Conservation (phyloP, 2,329 filamentous ascomycete species). For the Neofusicoccum cordaticola region DNA sequence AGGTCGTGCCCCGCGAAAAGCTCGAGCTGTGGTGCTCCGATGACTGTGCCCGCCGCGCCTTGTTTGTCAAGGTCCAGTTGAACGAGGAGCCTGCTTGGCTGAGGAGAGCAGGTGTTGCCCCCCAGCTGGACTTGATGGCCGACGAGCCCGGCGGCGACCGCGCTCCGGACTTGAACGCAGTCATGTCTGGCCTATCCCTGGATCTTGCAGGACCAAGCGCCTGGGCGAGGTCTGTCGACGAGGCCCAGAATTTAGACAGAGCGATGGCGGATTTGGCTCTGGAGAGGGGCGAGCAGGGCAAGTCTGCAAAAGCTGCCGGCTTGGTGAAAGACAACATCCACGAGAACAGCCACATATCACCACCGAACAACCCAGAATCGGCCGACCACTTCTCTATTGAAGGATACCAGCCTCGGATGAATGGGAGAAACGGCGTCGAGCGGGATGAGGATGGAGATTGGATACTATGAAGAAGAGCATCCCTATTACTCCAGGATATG, state of each 20-base stretch:
- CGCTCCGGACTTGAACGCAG: neutral
- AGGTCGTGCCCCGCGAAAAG: constrained; percentile 68
- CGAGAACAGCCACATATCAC: constrained; percentile 25
- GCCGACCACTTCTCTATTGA: constrained; percentile 35
- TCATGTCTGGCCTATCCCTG: constrained; percentile 6
- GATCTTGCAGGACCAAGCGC: neutral
- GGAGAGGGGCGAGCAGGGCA: constrained; percentile 42
- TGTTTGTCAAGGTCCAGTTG: constrained; percentile 87
- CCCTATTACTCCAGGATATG: neutral
- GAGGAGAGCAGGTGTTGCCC: constrained; percentile 53
- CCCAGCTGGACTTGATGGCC: constrained; percentile 35
- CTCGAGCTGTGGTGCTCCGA: constrained; percentile 85
- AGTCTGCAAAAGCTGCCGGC: constrained; percentile 27
- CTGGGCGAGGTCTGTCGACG: neutral
- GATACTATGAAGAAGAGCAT: neutral
- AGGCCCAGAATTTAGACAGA: constrained; percentile 23
- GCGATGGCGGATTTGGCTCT: constrained; percentile 40
- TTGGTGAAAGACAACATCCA: constrained; percentile 32
- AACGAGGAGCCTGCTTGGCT: constrained; percentile 84
- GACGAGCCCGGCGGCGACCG: neutral
- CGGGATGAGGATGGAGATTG: constrained; percentile 16
- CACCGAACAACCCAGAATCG: constrained; percentile 22
- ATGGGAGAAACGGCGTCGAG: neutral
- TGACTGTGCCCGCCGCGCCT: constrained; percentile 71
- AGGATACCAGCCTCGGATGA: constrained; percentile 32